Conservation (phyloP, 23 red algal genomes). For the Agarophyton chilense region DNA sequence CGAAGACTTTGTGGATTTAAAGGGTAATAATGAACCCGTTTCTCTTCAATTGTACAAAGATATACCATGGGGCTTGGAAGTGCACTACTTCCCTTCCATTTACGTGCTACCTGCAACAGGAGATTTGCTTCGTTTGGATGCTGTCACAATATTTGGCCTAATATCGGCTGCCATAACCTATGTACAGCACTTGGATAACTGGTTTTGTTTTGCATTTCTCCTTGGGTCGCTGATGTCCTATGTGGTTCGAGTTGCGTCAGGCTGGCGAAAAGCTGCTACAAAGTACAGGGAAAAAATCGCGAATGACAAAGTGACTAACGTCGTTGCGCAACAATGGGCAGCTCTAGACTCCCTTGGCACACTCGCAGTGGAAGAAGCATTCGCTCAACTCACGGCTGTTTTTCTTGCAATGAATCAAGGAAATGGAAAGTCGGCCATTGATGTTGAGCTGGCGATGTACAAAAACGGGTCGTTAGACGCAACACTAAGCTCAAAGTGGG, state of each 20-base stretch:
- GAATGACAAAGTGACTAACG: slow-evolving; percentile 4
- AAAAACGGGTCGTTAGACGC: background rate
- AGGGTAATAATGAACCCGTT: slow-evolving; percentile 5
- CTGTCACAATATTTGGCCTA: slow-evolving; percentile 40
- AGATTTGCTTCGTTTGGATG: slow-evolving; percentile 58
- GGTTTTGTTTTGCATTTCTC: slow-evolving; percentile 11
- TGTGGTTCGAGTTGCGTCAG: slow-evolving; percentile 29
- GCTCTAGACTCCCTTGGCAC: slow-evolving; percentile 8
- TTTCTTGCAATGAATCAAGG: slow-evolving; percentile 1
- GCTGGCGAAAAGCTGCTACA: slow-evolving; percentile 28
- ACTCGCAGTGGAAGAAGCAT: slow-evolving; percentile 39
- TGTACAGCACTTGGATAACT: slow-evolving; percentile 8
- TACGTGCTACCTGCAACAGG: slow-evolving; percentile 51
- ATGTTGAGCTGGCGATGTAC: slow-evolving; percentile 2
- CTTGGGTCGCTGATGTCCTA: slow-evolving; percentile 27
- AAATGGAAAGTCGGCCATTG: background rate
- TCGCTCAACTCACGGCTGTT: slow-evolving; percentile 33
- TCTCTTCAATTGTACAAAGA: slow-evolving; percentile 26
- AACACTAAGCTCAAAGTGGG: background rate
- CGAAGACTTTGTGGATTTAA: background rate
- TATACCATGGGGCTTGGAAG: slow-evolving; percentile 42
- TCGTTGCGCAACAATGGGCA: slow-evolving; percentile 21
- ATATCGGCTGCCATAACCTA: slow-evolving; percentile 7
- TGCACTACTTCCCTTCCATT: slow-evolving; percentile 41
- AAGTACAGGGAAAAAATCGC: slow-evolving; percentile 48